Conservation (phyloP, 2,329 filamentous ascomycete genomes). For the Madurella fahalii region DNA sequence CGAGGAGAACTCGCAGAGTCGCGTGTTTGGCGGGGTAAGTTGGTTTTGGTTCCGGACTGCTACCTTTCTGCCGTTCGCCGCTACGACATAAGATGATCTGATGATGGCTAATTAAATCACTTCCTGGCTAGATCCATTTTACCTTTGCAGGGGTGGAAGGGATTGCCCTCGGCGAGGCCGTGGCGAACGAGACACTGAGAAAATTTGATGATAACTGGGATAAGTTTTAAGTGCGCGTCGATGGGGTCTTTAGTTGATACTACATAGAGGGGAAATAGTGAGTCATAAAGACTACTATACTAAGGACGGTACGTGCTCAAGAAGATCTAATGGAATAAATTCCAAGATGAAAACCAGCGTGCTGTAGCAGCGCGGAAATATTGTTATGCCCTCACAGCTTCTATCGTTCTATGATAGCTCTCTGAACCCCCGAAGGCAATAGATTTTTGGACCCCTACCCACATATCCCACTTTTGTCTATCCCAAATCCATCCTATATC, state of each 20-base stretch:
- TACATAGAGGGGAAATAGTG: too few relatives aligned
- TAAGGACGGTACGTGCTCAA: too few relatives aligned
- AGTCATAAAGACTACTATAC: too few relatives aligned
- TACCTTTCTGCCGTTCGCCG: neutral
- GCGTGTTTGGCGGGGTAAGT: slow-evolving; percentile 23
- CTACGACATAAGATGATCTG: too few relatives aligned
- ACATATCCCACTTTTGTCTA: slow-evolving; percentile 4
- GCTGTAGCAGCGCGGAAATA: neutral
- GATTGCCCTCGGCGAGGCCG: slow-evolving; percentile 15
- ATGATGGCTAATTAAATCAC: neutral
- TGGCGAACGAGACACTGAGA: slow-evolving; percentile 20
- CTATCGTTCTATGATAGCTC: neutral
- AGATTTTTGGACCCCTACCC: neutral
- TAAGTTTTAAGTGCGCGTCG: slow-evolving; percentile 12
- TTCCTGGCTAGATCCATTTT: slow-evolving; percentile 20
- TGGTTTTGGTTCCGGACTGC: neutral
- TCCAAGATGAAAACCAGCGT: too few relatives aligned
- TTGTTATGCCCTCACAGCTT: neutral
- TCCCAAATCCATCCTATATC: neutral
- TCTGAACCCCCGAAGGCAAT: neutral
- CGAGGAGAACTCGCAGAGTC: slow-evolving; percentile 20
- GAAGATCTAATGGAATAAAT: too few relatives aligned
- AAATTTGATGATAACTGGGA: slow-evolving; percentile 23
- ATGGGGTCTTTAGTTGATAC: neutral
- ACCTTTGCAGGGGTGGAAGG: slow-evolving; percentile 18